Conservation (phyloP, 2,329 filamentous ascomycete species). For the Curvularia spicifera region DNA sequence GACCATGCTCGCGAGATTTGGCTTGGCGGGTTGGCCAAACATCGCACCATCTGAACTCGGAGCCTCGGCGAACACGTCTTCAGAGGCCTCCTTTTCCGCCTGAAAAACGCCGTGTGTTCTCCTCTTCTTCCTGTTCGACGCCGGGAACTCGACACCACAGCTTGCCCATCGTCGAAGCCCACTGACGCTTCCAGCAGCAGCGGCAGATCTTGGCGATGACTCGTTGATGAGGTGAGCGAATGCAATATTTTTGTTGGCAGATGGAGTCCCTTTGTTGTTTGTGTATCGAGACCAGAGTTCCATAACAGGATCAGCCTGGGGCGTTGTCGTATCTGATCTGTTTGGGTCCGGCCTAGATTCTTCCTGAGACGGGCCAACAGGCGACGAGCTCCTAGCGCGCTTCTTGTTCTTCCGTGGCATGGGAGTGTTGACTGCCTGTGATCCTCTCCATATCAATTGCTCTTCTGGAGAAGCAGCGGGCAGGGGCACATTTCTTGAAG, state of each 20-base stretch:
- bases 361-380: constrained; percentile 49
- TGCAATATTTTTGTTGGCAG: constrained; percentile 46
- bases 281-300: constrained; percentile 58
- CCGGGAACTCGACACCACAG: constrained; percentile 58
- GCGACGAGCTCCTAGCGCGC: constrained; percentile 57
- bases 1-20: constrained; percentile 46
- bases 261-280: constrained; percentile 47
- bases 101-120: constrained; percentile 46
- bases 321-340: constrained; percentile 48
- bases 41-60: constrained; percentile 42
- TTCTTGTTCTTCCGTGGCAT: constrained; percentile 52
- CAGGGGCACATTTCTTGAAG: constrained; percentile 55
- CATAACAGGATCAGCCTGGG: constrained; percentile 55
- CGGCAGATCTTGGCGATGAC: constrained; percentile 54
- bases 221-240: constrained; percentile 55
- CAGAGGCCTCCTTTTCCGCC: constrained; percentile 31
- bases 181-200: constrained; percentile 54
- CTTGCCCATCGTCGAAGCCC: constrained; percentile 59
- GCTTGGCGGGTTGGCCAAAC: constrained; percentile 33
- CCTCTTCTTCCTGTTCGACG: constrained; percentile 51
- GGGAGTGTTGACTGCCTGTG: constrained; percentile 53
- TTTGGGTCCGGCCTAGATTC: constrained; percentile 39
- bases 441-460: constrained; percentile 64
- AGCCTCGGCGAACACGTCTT: constrained; percentile 40
- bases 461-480: constrained; percentile 64